Evolutionary conservation across 1,139 yeast genomes (phyloP), one percentile per base, ranked within the genome.

Genomic region (Pichia sp.): DNA sequence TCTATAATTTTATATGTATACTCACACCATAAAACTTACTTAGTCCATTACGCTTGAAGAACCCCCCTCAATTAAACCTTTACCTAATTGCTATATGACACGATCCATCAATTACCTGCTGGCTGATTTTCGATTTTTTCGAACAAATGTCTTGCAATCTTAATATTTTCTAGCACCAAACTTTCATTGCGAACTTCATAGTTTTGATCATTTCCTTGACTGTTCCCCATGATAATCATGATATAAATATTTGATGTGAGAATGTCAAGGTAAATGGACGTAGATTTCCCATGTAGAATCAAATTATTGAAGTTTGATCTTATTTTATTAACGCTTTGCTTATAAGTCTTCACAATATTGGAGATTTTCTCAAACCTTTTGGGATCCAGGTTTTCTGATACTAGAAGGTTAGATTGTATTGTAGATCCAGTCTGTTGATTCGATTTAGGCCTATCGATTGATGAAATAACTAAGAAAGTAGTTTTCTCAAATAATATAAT

Each of bases 301-400:
- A 89, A 66, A 40, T 85, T 82, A 49, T 77, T 81, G 61, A 91
- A 85, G 55, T 84, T 86, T 1, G 95, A 77, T 56, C 95, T 75
- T 58, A 91, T 71, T 60, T 88, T 88, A 39, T 88, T 79, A 40
- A 94, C 88, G 47, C 95, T 84, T 62, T 91, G 96, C 56, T 91
- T 89, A 63, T 85, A 91, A 12, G 95, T 88, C 56, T 91, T 91
- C 68, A 91, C 86, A 44, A 89, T 88, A 59, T 88, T 89, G 30
- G 95, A 84, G 25, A 91, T 88, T 61, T 89, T 89, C 58, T 91
- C 98, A 57, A 89, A 91, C 52, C 97, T 68, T 55, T 89, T 88
- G 4, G 97, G 96, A 58, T 88, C 97, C 46, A 79, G 63, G 34
- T 52, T 56, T 22, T 43, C 56, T 15, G 38, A 51, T 28, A 34